Percentiles rank a stretch among this genome's conserved stretches.
phyloP scores from a whole-genome alignment of 73 alveolate species.

The Paramecium biaurelia region DNA sequence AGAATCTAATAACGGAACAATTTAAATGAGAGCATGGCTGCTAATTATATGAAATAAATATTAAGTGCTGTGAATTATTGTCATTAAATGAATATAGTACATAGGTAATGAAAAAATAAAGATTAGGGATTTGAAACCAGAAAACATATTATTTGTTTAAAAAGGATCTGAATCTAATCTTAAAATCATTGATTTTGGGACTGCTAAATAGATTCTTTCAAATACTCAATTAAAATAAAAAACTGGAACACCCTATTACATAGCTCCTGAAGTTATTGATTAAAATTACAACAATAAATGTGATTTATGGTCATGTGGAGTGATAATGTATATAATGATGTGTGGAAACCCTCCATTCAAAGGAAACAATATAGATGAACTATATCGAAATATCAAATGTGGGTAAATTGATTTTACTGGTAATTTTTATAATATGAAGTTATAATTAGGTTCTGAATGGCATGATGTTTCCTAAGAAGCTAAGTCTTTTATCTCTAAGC shows the following conservation, averaged over 20 bases:
- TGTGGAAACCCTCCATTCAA: constrained; percentile 79
- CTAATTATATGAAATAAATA: constrained; percentile 50
- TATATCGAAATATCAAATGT: constrained; percentile 53
- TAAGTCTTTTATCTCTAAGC: constrained; percentile 67
- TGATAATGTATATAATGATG: constrained; percentile 73
- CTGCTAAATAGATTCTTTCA: background rate
- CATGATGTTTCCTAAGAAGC: constrained; percentile 64
- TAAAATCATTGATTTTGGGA: constrained; percentile 61
- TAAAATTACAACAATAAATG: constrained; percentile 73
- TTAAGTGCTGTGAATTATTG: constrained; percentile 47
- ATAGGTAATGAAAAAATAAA: background rate
- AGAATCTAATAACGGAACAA: background rate
- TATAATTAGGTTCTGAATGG: constrained; percentile 42
- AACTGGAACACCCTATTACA: constrained; percentile 52
- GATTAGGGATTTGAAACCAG: constrained; percentile 58
- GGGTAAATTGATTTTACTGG: background rate
- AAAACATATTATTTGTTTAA: constrained; percentile 21
- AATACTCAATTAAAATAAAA: background rate
- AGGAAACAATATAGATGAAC: constrained; percentile 71
- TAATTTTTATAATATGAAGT: background rate
- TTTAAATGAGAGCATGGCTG: constrained; percentile 33
- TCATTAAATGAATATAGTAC: constrained; percentile 39
- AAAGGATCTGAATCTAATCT: background rate
- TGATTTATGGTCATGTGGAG: constrained; percentile 86
- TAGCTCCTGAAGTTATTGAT: constrained; percentile 77